phyloP scores from a whole-genome alignment of 495 filamentous ascomycete genomes.

The Elasticomyces elasticus region DNA sequence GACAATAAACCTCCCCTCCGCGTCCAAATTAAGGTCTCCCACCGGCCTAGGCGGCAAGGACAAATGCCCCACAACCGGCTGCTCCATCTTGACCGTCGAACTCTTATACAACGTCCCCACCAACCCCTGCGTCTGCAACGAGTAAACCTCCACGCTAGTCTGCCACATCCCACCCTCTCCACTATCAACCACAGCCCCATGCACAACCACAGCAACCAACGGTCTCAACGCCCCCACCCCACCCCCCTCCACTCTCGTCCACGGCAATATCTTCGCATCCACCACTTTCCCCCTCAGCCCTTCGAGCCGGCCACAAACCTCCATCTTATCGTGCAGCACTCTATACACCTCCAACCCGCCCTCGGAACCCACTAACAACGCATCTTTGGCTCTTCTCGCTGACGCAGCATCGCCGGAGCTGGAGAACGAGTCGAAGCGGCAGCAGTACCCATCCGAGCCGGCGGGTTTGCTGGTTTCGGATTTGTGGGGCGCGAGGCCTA shows the following conservation, averaged over 20 bases:
- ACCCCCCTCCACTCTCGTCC: conserved; percentile 17
- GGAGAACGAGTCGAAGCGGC: conserved; percentile 63
- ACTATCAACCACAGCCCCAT: conserved; percentile 50
- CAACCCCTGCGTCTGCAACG: conserved; percentile 56
- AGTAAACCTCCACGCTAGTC: conserved; percentile 78
- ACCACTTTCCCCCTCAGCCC: conserved; percentile 72
- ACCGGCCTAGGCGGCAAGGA: conserved; percentile 44
- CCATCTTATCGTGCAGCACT: conserved; percentile 56
- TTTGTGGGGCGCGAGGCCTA: conserved; percentile 27
- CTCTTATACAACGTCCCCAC: conserved; percentile 59
- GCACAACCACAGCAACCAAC: conserved; percentile 63
- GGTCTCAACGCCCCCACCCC: too few species aligned
- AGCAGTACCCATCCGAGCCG: conserved; percentile 58
- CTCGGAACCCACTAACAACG: conserved; percentile 66
- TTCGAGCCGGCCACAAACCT: conserved; percentile 55
- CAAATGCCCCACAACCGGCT: conserved; percentile 38
- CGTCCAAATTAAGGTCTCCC: conserved; percentile 61
- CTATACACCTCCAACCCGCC: conserved; percentile 61
- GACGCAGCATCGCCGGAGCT: conserved; percentile 39
- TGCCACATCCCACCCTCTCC: conserved; percentile 47
- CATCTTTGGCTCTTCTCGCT: conserved; percentile 43
- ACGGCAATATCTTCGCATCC: conserved; percentile 64
- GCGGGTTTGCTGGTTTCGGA: conserved; percentile 38
- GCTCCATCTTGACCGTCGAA: conserved; percentile 38
- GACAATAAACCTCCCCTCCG: conserved; percentile 55